Percentiles rank a stretch among this genome's conserved stretches.
These are phyloP conservation scores for Terana coerulea DNA, from an alignment of 768 basidiomycete genomes.

Conservation along the genomic window DNA sequence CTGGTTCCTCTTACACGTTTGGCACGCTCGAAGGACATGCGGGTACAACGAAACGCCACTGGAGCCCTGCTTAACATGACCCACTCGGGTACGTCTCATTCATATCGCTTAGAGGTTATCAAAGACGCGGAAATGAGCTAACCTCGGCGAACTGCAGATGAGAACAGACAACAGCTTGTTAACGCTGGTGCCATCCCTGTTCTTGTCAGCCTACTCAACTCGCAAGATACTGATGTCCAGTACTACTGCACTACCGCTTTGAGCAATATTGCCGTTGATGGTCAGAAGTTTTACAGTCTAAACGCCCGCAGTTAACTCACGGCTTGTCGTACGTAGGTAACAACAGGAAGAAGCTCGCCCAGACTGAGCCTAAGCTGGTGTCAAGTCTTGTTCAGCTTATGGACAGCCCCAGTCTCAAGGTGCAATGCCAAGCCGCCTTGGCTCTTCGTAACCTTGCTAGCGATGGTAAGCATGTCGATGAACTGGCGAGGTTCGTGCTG, in stretches of 20 bases:
- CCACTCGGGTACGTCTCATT: constrained; percentile 79
- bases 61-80: constrained; percentile 99
- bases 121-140: no score
- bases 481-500: background rate
- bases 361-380: constrained; percentile 92
- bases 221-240: constrained; percentile 98
- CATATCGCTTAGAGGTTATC: no score
- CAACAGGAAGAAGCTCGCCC: constrained; percentile 92
- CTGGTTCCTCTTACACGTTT: constrained; percentile 93
- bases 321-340: constrained; percentile 41
- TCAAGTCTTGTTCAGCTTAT: constrained; percentile 91
- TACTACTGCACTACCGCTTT: constrained; percentile 99
- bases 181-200: constrained; percentile 98
- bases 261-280: constrained; percentile 98
- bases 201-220: constrained; percentile 89
- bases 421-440: constrained; percentile 97
- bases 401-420: constrained; percentile 97
- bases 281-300: constrained; percentile 34
- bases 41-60: constrained; percentile 97
- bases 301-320: background rate
- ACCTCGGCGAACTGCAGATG: constrained; percentile 77
- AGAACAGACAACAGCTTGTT: constrained; percentile 97
- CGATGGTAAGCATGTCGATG: constrained; percentile 62
- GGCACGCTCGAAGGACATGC: constrained; percentile 98
- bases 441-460: constrained; percentile 95